A percentile compares a stretch with the other conserved stretches of the same genome.
Evolutionary conservation across 148 eudicot genomes (phyloP).

Genomic region (Euryodendron excelsum): DNA sequence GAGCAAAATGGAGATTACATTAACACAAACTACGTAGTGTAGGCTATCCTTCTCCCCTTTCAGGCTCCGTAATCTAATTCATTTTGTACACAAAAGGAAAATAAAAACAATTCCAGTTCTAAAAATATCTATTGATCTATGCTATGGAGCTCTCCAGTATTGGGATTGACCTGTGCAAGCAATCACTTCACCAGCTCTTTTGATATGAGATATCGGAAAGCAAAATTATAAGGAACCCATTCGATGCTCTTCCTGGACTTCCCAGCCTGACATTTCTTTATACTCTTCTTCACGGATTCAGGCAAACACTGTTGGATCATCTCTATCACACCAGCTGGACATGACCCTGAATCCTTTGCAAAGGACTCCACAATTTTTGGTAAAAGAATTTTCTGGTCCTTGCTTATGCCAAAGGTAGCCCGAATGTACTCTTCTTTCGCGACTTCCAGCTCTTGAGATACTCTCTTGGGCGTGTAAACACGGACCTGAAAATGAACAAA

Average conservation of each 20-base stretch:
- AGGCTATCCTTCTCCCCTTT: conserved; percentile 2
- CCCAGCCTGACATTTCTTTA: conserved; percentile 58
- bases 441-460: conserved; percentile 70
- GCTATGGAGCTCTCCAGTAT: too few relatives aligned
- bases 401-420: conserved; percentile 87
- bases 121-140: too few relatives aligned
- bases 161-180: neutral
- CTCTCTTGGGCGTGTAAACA: conserved; percentile 77
- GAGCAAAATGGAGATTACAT: conserved; percentile 10
- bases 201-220: conserved; percentile 77
- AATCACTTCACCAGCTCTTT: conserved; percentile 65
- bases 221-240: conserved; percentile 76
- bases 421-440: conserved; percentile 97
- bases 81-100: conserved; percentile 2
- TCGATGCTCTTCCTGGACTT: conserved; percentile 69
- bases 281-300: conserved; percentile 57
- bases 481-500: conserved; percentile 53
- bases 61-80: conserved; percentile 6
- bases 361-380: conserved; percentile 78
- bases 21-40: conserved; percentile 8
- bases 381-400: conserved; percentile 65
- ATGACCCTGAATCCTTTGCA: conserved; percentile 71
- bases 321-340: conserved; percentile 55
- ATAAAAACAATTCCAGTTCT: neutral
- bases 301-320: conserved; percentile 82